Evolutionary conservation across 2,329 filamentous ascomycete species (phyloP), one percentile per base, ranked within the genome.

Genomic region (Lasiodiplodia hormozganensis): DNA sequence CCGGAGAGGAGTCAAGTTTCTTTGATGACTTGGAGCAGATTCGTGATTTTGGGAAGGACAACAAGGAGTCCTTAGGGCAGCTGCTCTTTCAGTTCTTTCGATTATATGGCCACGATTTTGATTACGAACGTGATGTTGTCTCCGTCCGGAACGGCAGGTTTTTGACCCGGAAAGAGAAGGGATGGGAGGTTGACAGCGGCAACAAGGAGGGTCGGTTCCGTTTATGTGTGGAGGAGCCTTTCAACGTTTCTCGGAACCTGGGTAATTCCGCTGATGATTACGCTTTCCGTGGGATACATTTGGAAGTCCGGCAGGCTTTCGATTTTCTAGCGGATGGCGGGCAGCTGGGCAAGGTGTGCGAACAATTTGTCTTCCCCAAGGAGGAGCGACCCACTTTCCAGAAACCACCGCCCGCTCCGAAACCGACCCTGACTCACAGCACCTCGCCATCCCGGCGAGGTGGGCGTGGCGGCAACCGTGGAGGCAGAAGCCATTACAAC

Each of bases 211-310:
- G 81, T 18, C 77, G 80, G 75, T 96, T 97, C 75, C 89, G 92
- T 71, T 86, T 99, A 38, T 97, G 95, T 77, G 93, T 99, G 12
- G 96, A 99, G 77, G 96, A 99, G 78, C 96, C 96, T 0, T 99
- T 99, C 84, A 99, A 97, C 75, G 91, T 87, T 4, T 86, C 87
- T 43, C 89, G 96, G 52, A 99, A 99, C 77, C 85, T 99, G 56
- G 96, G 94, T 52, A 99, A 99, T 74, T 98, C 96, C 2, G 96
- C 94, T 10, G 96, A 99, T 77, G 94, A 97, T 77, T 96, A 92
- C 53, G 95, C 96, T 0, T 97, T 97, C 81, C 89, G 92, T 62
- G 96, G 96, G 1, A 87, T 99, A 36, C 96, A 99, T 77, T 80
- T 93, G 72, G 96, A 99, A 80, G 84, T 99, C 62, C 89, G 96